Conservation (phyloP, 202 grass and related monocot genomes). For the Zizania palustris region DNA sequence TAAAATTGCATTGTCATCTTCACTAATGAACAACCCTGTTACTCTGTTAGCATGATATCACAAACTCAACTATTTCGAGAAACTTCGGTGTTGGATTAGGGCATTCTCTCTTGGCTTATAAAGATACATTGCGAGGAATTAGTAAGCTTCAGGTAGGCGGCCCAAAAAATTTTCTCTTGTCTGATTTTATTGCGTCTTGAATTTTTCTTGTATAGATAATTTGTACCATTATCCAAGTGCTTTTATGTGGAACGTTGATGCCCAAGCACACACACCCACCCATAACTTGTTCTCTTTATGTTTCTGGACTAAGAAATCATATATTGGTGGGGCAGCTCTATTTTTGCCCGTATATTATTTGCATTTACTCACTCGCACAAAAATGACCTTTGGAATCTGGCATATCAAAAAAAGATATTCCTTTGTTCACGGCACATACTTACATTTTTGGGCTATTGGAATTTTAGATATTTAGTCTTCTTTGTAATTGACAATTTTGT, state of each 20-base stretch:
- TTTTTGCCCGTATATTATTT: conserved; percentile 7
- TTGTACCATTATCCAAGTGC: not conserved
- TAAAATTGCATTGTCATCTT: too few relatives aligned
- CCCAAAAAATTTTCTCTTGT: not conserved
- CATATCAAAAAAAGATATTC: conserved; percentile 1
- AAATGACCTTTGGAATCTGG: not conserved
- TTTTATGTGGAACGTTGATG: not conserved
- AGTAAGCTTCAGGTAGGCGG: conserved; percentile 73
- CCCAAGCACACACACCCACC: not conserved
- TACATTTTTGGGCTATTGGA: conserved; percentile 33
- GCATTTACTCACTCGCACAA: not conserved
- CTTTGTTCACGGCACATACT: conserved; percentile 22
- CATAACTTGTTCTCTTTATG: conserved; percentile 14
- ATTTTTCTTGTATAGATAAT: not conserved
- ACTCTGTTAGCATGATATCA: conserved; percentile 77
- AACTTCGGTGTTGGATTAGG: conserved; percentile 86
- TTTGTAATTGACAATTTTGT: conserved; percentile 15
- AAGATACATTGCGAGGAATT: conserved; percentile 80
- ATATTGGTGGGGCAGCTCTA: not conserved
- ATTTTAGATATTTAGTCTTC: not conserved
- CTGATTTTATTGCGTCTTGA: conserved; percentile 30
- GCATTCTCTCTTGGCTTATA: conserved; percentile 91
- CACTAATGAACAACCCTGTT: conserved; percentile 39
- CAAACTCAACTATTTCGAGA: conserved; percentile 90
- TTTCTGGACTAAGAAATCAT: conserved; percentile 21